Evolutionary conservation across 2,329 filamentous ascomycete genomes (phyloP), one percentile per base, ranked within the genome.

Genomic region (Huntiella moniliformis): DNA sequence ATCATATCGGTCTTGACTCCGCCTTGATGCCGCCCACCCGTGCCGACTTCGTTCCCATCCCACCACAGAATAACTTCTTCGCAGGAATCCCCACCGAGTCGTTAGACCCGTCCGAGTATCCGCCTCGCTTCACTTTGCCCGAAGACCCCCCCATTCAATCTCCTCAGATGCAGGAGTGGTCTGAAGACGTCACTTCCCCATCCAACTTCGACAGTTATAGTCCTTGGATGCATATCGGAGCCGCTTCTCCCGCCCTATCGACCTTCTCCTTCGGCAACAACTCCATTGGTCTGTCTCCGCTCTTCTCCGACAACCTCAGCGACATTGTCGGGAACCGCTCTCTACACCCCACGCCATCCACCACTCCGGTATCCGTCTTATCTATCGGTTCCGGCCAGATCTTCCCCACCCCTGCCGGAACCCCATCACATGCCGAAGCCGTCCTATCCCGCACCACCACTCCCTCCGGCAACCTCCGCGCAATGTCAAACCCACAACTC

Each of bases 301-400:
- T 49, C 5, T 46, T 42, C 31, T 46, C 47, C 12, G 47, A 49
- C 28, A 32, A 41, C 15, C 35, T 22, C 18, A 42, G 16, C 42
- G 46, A 41, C 6, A 32, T 46, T n/a, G 22, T 38, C n/a, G 44
- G 44, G n/a, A 36, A 45, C 8, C 38, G 32, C 4, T 45, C 43
- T 2, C 37, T 49, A 10, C 35, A 46, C 12, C 47, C 47, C 11
- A 49, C 47, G 13, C 47, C 47, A 15, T 49, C 47, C 16, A 49
- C 47, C 22, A 49, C 47, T 3, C 47, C 47, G 1, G 47, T 49
- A 15, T 49, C 47, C 7, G 34, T 49, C 10, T 22, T 42, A 5
- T 49, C 47, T n/a, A 16, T 46, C 15, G 44, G 47, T 28, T 46
- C 47, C 12, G 43, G 43, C 10, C 43, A 46, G 13, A 49, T 49